Evolutionary conservation across 805 yeast species (phyloP).

Genomic region (Candida ascalaphidarum): DNA sequence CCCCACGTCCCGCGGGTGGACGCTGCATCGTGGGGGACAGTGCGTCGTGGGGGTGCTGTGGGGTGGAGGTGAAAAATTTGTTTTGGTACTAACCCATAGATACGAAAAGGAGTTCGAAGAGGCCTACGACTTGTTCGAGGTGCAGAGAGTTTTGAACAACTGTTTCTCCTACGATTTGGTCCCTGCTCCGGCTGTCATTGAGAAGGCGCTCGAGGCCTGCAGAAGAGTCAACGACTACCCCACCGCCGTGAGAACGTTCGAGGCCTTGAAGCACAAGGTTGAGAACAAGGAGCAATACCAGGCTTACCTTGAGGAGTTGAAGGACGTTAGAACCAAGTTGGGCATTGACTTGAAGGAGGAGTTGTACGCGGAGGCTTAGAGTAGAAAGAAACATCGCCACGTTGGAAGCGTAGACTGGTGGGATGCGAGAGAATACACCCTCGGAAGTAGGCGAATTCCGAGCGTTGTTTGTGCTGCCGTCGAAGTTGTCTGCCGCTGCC

Average conservation of each 20-base stretch:
- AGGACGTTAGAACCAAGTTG: slow-evolving; percentile 83
- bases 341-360: slow-evolving; percentile 93
- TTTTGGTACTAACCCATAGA: slow-evolving; percentile 35
- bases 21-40: no score
- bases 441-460: no score
- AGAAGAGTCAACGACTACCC: slow-evolving; percentile 99
- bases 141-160: slow-evolving; percentile 88
- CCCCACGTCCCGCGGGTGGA: no score
- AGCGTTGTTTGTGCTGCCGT: no score
- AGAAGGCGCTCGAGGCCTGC: slow-evolving; percentile 93
- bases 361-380: no score
- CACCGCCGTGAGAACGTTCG: slow-evolving; percentile 96
- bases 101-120: slow-evolving; percentile 94
- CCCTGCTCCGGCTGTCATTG: slow-evolving; percentile 94
- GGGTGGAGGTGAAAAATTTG: not conserved
- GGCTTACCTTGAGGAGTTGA: slow-evolving; percentile 92
- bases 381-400: no score
- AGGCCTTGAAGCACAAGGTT: slow-evolving; percentile 93
- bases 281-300: slow-evolving; percentile 90
- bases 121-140: slow-evolving; percentile 49
- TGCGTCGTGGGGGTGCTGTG: slow-evolving; percentile 1
- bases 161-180: slow-evolving; percentile 97
- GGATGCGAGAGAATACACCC: no score
- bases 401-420: no score
- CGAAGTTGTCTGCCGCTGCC: no score